phyloP scores from a whole-genome alignment of 352 stramenopile species.

The Phytophthora podocarpi region DNA sequence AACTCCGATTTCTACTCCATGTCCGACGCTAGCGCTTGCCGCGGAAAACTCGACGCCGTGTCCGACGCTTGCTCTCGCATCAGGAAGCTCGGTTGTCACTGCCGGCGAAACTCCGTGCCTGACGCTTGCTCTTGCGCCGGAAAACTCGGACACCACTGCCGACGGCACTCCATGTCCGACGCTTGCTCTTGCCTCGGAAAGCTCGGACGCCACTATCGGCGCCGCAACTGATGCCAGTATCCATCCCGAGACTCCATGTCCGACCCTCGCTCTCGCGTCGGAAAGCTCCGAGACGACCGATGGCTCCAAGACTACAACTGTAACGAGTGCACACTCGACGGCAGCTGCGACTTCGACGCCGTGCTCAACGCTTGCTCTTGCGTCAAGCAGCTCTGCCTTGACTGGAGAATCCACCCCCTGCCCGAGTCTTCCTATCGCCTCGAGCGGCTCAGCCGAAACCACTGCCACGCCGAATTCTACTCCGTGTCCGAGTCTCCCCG shows the following conservation, averaged over 20 bases:
- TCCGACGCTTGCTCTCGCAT: conserved; percentile 7
- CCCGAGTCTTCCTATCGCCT: conserved; percentile 10
- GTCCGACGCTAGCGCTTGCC: conserved; percentile 8
- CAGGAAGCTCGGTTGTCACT: not conserved
- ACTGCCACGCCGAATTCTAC: not conserved
- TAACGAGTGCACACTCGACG: no score
- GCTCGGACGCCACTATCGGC: no score
- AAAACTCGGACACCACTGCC: no score
- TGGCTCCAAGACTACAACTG: no score
- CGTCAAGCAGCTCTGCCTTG: not conserved
- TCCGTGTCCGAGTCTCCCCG: conserved; percentile 2
- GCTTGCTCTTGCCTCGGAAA: no score
- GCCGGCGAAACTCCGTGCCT: not conserved
- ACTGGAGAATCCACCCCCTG: conserved; percentile 6
- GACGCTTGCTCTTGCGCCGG: conserved; percentile 7
- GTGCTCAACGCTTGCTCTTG: conserved; percentile 4
- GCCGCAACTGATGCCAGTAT: no score
- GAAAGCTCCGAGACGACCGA: no score
- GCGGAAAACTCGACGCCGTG: conserved; percentile 2
- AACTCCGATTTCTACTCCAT: no score
- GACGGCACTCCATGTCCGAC: no score
- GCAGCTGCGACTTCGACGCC: no score
- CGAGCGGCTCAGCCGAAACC: not conserved
- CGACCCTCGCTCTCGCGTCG: no score
- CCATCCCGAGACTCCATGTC: no score